These are phyloP conservation scores for Scedosporium apiospermum DNA, from an alignment of 2,329 filamentous ascomycete genomes.

Conservation along the genomic window DNA sequence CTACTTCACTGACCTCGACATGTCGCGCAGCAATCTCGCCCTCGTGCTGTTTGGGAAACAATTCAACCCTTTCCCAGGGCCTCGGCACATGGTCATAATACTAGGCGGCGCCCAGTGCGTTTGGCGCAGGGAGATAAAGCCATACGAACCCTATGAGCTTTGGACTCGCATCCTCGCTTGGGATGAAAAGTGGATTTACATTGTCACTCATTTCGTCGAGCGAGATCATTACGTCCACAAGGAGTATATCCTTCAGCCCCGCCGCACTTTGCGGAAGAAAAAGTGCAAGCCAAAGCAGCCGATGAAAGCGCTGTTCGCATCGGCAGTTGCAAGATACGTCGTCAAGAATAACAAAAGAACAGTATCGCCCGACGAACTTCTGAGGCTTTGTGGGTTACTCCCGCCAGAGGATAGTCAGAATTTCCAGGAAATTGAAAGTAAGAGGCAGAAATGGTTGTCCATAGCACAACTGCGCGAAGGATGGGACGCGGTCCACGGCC, in stretches of 20 bases:
- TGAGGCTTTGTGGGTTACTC: not conserved
- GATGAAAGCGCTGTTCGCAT: not conserved
- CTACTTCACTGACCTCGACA: slow-evolving; percentile 80
- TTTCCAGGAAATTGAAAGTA: not conserved
- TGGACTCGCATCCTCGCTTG: slow-evolving; percentile 62
- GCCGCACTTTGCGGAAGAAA: not conserved
- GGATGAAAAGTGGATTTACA: slow-evolving; percentile 77
- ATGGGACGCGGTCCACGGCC: not conserved
- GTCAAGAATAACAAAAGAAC: not conserved
- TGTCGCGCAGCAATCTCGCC: slow-evolving; percentile 62
- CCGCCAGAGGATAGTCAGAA: not conserved
- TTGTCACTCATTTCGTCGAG: slow-evolving; percentile 62
- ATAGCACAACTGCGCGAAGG: not conserved
- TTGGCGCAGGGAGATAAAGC: not conserved
- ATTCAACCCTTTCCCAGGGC: not conserved
- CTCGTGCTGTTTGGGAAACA: not conserved
- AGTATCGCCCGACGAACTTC: not conserved
- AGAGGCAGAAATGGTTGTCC: not conserved
- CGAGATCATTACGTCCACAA: not conserved
- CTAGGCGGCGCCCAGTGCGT: not conserved
- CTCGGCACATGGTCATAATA: not conserved
- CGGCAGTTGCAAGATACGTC: not conserved
- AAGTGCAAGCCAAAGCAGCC: not conserved
- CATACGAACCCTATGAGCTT: slow-evolving; percentile 24
- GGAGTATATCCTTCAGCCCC: not conserved